Percentiles rank a stretch among this genome's conserved stretches.
These are phyloP conservation scores for Chaetoceros tenuissimus DNA, from an alignment of 108 stramenopile species.

Conservation along the genomic window DNA sequence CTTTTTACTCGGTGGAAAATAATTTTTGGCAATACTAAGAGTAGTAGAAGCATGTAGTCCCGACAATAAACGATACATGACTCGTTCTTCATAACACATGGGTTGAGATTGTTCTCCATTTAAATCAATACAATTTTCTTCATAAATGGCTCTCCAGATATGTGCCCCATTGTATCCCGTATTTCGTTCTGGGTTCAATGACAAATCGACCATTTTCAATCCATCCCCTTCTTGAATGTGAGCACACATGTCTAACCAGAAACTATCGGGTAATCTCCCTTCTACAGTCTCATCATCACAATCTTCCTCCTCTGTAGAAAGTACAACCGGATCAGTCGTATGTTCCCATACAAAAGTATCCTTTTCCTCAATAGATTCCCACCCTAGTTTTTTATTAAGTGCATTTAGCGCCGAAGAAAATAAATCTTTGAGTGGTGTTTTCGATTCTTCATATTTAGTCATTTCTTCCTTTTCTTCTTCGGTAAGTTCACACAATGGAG, in stretches of 20 bases:
- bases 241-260: conserved; percentile 88
- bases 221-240: conserved; percentile 42
- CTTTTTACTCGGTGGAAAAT: conserved; percentile 80
- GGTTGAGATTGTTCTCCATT: conserved; percentile 18
- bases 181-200: conserved; percentile 87
- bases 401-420: conserved; percentile 31
- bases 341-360: conserved; percentile 68
- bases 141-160: conserved; percentile 88
- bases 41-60: conserved; percentile 88
- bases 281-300: conserved; percentile 29
- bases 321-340: conserved; percentile 51
- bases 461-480: conserved; percentile 2
- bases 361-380: conserved; percentile 56
- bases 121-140: conserved; percentile 79
- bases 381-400: conserved; percentile 3
- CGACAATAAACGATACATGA: conserved; percentile 79
- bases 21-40: conserved; percentile 81
- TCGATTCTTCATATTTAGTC: neutral
- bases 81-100: conserved; percentile 88
- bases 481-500: conserved; percentile 43
- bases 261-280: conserved; percentile 46
- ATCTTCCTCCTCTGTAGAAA: conserved; percentile 28
- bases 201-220: conserved; percentile 73
- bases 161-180: conserved; percentile 92
- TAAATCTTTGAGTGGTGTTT: conserved; percentile 5